These are phyloP conservation scores for Lepidopterella palustris DNA, from an alignment of 495 filamentous ascomycete species.

Conservation along the genomic window DNA sequence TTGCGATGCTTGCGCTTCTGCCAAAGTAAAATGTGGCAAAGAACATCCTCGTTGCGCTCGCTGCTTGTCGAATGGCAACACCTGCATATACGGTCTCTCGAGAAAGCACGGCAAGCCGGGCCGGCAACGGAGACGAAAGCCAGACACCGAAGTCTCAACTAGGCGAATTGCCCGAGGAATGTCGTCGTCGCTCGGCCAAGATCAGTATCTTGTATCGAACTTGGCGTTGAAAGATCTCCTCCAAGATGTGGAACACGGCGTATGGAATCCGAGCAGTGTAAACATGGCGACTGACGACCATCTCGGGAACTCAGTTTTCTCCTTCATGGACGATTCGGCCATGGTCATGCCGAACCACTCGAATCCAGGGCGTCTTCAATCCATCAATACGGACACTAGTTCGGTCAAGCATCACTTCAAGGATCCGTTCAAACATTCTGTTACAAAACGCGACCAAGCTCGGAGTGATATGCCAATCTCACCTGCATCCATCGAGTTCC, in stretches of 20 bases:
- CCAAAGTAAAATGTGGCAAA: conserved; percentile 36
- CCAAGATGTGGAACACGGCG: neutral
- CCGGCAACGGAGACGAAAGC: conserved; percentile 21
- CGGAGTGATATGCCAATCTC: neutral
- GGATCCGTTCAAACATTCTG: conserved; percentile 20
- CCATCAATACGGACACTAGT: neutral
- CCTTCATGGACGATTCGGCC: neutral
- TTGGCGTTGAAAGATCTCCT: neutral
- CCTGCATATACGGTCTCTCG: conserved; percentile 30
- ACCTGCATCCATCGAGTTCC: conserved; percentile 14
- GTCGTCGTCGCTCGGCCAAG: conserved; percentile 6
- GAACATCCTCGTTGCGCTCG: conserved; percentile 30
- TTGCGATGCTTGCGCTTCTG: conserved; percentile 31
- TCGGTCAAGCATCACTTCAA: too few relatives aligned
- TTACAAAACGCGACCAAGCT: conserved; percentile 8
- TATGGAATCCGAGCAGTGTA: neutral
- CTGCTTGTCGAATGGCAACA: conserved; percentile 20
- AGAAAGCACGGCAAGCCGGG: conserved; percentile 30
- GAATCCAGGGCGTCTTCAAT: neutral
- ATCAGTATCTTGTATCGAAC: neutral
- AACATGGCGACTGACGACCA: neutral
- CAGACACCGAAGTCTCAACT: conserved; percentile 15
- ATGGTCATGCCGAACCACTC: neutral
- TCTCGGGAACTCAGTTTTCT: neutral
- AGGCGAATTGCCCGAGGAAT: neutral